phyloP scores from a whole-genome alignment of 2,329 filamentous ascomycete species.

The Aspergillus tamarii region DNA sequence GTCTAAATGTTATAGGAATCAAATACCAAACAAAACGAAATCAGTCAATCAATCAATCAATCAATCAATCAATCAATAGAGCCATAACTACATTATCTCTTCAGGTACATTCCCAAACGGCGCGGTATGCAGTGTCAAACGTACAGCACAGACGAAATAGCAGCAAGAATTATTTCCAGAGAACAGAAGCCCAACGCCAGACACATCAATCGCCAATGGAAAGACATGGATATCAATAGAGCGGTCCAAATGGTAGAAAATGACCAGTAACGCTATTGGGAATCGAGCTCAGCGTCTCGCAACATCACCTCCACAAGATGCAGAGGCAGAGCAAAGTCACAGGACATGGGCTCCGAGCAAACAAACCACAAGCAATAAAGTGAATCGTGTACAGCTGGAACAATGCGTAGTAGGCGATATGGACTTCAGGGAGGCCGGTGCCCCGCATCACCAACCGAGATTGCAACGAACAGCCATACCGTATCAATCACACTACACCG shows the following conservation, averaged over 20 bases:
- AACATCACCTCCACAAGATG: constrained; percentile 15
- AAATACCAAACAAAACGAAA: neutral
- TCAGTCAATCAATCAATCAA: neutral
- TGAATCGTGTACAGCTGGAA: neutral
- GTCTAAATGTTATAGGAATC: too few relatives aligned
- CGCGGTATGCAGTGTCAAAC: constrained; percentile 2
- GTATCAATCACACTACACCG: constrained; percentile 14
- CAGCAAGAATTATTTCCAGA: constrained; percentile 15
- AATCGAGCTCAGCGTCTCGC: constrained; percentile 23
- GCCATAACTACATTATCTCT: constrained; percentile 8
- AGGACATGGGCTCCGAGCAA: constrained; percentile 14
- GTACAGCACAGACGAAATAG: constrained; percentile 2
- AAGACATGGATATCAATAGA: constrained; percentile 40
- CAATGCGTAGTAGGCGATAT: neutral
- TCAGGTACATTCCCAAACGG: constrained; percentile 8
- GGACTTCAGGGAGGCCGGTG: neutral
- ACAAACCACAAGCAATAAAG: neutral
- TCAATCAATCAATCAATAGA: neutral
- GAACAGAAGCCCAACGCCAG: constrained; percentile 35
- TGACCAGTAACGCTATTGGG: constrained; percentile 21
- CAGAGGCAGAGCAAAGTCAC: constrained; percentile 15
- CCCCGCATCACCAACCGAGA: constrained; percentile 9
- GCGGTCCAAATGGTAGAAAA: constrained; percentile 12
- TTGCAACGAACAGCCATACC: constrained; percentile 3
- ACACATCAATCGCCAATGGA: constrained; percentile 32